A percentile compares a stretch with the other conserved stretches of the same genome.
Conservation (phyloP, 2,329 filamentous ascomycete species). For the Xylaria hypoxylon region DNA sequence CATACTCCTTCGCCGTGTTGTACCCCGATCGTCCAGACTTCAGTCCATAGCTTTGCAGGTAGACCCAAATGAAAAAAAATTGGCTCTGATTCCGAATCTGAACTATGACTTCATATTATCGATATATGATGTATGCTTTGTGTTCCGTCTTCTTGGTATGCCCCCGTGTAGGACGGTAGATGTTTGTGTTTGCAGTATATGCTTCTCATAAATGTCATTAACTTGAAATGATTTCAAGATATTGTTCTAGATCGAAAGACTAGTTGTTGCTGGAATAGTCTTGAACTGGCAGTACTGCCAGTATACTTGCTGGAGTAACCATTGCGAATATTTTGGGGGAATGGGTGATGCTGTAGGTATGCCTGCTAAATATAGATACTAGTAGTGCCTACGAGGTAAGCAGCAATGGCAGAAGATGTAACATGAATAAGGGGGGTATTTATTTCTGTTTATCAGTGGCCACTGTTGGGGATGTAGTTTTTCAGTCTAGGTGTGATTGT, state of each 20-base stretch:
- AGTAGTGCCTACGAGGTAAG: no score
- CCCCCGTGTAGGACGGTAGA: not conserved
- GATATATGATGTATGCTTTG: not conserved
- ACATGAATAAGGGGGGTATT: no score
- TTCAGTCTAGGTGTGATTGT: no score
- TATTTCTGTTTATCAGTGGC: no score
- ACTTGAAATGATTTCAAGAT: not conserved
- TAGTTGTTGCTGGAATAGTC: not conserved
- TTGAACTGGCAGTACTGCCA: not conserved
- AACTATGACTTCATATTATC: not conserved
- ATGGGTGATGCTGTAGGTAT: no score
- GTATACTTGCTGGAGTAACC: not conserved
- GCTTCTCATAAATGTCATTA: not conserved
- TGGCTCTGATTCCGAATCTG: slow-evolving; percentile 2
- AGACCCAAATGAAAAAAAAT: slow-evolving; percentile 18
- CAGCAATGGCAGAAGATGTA: no score
- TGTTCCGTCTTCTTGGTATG: not conserved
- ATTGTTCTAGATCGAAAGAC: not conserved
- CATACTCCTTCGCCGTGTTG: slow-evolving; percentile 43
- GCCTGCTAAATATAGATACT: no score
- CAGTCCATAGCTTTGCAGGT: slow-evolving; percentile 37
- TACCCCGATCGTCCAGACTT: slow-evolving; percentile 40
- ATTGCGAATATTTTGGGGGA: not conserved
- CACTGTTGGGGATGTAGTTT: no score
- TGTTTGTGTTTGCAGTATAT: not conserved